These are phyloP conservation scores for Penicillium sp. DNA, from an alignment of 2,329 filamentous ascomycete species.

Conservation along the genomic window DNA sequence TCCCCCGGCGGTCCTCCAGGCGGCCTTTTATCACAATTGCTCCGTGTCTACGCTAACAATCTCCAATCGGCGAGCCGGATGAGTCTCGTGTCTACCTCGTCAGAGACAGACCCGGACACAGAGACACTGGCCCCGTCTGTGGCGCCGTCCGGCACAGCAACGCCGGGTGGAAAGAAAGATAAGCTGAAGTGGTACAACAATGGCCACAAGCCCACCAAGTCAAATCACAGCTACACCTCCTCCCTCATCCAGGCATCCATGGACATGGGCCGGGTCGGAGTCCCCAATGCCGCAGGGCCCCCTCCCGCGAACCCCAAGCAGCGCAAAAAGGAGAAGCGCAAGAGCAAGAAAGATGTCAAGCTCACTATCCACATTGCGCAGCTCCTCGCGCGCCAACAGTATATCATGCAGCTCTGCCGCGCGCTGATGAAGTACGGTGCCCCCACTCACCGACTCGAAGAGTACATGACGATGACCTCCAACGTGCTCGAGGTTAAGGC, in stretches of 20 bases:
- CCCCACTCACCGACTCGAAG: conserved; percentile 53
- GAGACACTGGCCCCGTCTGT: conserved; percentile 19
- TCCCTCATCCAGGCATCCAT: conserved; percentile 30
- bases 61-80: conserved; percentile 31
- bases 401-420: conserved; percentile 33
- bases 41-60: conserved; percentile 66
- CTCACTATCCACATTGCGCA: conserved; percentile 63
- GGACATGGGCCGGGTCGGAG: conserved; percentile 26
- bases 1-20: conserved; percentile 20
- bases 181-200: conserved; percentile 37
- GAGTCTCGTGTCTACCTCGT: conserved; percentile 18
- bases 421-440: conserved; percentile 34
- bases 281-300: conserved; percentile 24
- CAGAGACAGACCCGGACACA: conserved; percentile 17
- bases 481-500: conserved; percentile 82
- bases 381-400: conserved; percentile 61
- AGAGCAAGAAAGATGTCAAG: conserved; percentile 44
- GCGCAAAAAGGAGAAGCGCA: conserved; percentile 39
- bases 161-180: conserved; percentile 23
- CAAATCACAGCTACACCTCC: conserved; percentile 24
- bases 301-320: conserved; percentile 20
- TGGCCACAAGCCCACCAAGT: conserved; percentile 14
- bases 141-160: conserved; percentile 11
- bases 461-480: conserved; percentile 87
- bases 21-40: conserved; percentile 68